These are phyloP conservation scores for Scutellaria baicalensis DNA, from an alignment of 257 asterid species.

Conservation along the genomic window DNA sequence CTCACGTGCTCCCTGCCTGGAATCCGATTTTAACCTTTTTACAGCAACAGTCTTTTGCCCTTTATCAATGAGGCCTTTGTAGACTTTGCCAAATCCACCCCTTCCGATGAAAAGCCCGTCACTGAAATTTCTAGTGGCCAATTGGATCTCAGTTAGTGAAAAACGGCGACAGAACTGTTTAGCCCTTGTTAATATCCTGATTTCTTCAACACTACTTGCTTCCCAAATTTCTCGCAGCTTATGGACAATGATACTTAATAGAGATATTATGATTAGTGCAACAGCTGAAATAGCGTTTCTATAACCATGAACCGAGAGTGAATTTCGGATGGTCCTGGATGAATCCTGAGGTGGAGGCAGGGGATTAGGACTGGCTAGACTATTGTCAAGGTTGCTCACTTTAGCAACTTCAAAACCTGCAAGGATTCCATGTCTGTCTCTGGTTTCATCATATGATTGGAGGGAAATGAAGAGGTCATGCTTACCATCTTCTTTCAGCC, in stretches of 20 bases:
- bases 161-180: constrained; percentile 30
- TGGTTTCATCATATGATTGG: background rate
- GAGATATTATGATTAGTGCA: constrained; percentile 10
- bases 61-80: too few species aligned
- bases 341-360: background rate
- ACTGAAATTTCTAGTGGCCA: constrained; percentile 33
- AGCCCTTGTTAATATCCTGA: constrained; percentile 14
- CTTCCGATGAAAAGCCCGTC: constrained; percentile 23
- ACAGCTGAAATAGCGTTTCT: constrained; percentile 3
- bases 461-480: constrained; percentile 23
- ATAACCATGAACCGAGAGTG: background rate
- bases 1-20: constrained; percentile 40
- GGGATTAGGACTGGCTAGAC: constrained; percentile 28
- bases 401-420: constrained; percentile 14
- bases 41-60: constrained; percentile 31
- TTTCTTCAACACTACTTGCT: background rate
- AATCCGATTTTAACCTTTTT: constrained; percentile 31
- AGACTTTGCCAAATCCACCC: too few species aligned
- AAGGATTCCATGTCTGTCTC: background rate
- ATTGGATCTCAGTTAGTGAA: constrained; percentile 34
- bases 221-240: constrained; percentile 23
- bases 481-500: constrained; percentile 23
- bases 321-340: background rate
- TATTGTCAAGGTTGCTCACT: constrained; percentile 44
- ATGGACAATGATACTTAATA: constrained; percentile 21